phyloP scores from a whole-genome alignment of 2,329 filamentous ascomycete species.

The Achaetomium macrosporum region DNA sequence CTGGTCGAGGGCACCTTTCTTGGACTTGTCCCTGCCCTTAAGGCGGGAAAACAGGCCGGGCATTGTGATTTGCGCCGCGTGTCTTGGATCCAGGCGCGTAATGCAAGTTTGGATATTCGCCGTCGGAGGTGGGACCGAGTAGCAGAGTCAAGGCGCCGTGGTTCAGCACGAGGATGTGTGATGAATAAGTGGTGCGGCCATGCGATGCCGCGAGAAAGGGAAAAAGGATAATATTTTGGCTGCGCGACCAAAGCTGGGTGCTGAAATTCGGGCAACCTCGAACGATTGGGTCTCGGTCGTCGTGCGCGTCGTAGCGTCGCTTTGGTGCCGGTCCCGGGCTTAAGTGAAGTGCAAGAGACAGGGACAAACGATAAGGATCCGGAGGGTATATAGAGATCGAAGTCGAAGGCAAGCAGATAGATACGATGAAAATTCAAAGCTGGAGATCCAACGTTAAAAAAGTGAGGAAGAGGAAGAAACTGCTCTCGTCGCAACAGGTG shows the following conservation, averaged over 20 bases:
- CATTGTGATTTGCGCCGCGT: conserved; percentile 36
- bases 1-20: conserved; percentile 55
- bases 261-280: conserved; percentile 13
- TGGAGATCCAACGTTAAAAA: background rate
- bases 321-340: conserved; percentile 9
- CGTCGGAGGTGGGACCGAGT: background rate
- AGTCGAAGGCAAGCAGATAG: no score
- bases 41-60: conserved; percentile 57
- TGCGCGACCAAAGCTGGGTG: conserved; percentile 3
- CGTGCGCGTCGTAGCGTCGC: conserved; percentile 11
- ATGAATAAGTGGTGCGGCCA: conserved; percentile 5
- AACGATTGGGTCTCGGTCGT: conserved; percentile 10
- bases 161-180: conserved; percentile 1
- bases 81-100: conserved; percentile 13
- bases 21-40: conserved; percentile 71
- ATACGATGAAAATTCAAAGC: background rate
- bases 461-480: conserved; percentile 9
- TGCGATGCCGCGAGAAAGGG: conserved; percentile 12
- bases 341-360: conserved; percentile 1
- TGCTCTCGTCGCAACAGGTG: conserved; percentile 1
- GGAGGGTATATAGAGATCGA: no score
- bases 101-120: conserved; percentile 13
- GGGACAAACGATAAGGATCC: background rate
- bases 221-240: conserved; percentile 17
- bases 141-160: conserved; percentile 6